Conservation (phyloP, 2,329 filamentous ascomycete species). For the Hymenoscyphus fraxineus region DNA sequence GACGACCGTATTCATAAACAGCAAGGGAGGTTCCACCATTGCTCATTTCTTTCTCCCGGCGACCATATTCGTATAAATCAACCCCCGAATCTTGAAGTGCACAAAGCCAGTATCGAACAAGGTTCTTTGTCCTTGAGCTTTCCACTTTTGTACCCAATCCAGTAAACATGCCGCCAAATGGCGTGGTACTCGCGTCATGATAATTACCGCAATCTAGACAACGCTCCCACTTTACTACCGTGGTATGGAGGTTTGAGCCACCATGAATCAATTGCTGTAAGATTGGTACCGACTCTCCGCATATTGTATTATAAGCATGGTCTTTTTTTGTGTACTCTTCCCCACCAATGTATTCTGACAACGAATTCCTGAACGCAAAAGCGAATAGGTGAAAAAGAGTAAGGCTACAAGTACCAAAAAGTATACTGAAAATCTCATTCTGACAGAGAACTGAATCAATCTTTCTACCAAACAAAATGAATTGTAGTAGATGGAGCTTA, state of each 20-base stretch:
- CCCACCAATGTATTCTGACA: too few species aligned
- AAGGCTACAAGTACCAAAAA: background rate
- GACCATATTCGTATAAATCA: background rate
- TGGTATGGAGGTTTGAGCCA: background rate
- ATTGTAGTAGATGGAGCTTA: background rate
- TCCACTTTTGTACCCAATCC: background rate
- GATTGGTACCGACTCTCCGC: background rate
- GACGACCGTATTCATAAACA: too few species aligned
- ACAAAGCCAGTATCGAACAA: background rate
- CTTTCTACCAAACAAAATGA: background rate
- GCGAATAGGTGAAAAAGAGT: background rate
- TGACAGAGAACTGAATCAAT: background rate
- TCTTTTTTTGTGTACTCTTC: too few species aligned
- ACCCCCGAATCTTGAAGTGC: background rate
- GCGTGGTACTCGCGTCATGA: background rate
- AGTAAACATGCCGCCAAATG: background rate
- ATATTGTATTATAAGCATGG: too few species aligned
- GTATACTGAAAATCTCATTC: background rate
- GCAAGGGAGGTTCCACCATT: background rate
- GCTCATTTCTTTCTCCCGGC: background rate
- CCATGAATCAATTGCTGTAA: background rate
- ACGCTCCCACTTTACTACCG: rapidly evolving
- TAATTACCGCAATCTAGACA: background rate
- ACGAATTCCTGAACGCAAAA: background rate
- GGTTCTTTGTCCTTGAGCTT: background rate